Evolutionary conservation across 768 basidiomycete genomes (phyloP).

Genomic region (Russula sp.): DNA sequence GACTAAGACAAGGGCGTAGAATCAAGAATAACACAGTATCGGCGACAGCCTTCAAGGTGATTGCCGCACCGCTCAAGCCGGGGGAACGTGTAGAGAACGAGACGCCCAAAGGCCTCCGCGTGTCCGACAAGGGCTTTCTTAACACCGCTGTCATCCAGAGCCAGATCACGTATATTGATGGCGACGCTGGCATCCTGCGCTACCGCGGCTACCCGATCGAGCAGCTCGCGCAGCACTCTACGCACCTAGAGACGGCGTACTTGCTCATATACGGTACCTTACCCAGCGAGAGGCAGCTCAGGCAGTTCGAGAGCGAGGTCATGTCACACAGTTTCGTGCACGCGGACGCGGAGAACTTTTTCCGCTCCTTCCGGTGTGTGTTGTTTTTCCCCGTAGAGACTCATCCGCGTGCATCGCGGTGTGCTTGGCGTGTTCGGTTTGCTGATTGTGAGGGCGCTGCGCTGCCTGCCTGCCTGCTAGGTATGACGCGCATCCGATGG

Average conservation of each 20-base stretch:
- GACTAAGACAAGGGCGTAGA: constrained; percentile 31
- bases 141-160: constrained; percentile 79
- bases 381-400: background rate
- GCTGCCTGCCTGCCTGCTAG: constrained; percentile 31
- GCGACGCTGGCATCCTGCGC: constrained; percentile 65
- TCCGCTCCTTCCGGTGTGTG: constrained; percentile 36
- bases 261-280: constrained; percentile 84
- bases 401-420: background rate
- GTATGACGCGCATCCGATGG: constrained; percentile 91
- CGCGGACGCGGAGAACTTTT: constrained; percentile 35
- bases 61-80: constrained; percentile 48
- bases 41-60: constrained; percentile 75
- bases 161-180: constrained; percentile 86
- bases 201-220: constrained; percentile 92
- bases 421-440: background rate
- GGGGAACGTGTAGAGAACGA: constrained; percentile 76
- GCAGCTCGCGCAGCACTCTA: constrained; percentile 72
- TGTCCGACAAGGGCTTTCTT: constrained; percentile 73
- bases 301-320: constrained; percentile 65
- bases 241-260: constrained; percentile 78
- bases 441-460: background rate
- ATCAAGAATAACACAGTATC: constrained; percentile 74
- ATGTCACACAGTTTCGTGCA: constrained; percentile 58
- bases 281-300: constrained; percentile 53
- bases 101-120: constrained; percentile 71